These are phyloP conservation scores for Fraxinus quadrangulata DNA, from an alignment of 257 asterid genomes.

Conservation along the genomic window DNA sequence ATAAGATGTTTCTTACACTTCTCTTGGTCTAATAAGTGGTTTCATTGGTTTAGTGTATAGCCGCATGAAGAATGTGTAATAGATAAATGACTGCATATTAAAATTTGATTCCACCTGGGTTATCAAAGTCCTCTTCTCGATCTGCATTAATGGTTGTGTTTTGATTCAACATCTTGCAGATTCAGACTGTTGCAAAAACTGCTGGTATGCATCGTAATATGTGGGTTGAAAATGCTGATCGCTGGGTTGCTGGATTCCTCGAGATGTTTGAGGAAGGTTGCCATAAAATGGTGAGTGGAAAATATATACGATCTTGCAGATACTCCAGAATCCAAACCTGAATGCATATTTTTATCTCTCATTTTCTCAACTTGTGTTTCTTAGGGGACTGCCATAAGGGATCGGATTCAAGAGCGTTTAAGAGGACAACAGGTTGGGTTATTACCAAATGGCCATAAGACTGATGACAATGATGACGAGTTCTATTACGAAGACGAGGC, in stretches of 20 bases:
- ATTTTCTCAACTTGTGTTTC: slow-evolving; percentile 12
- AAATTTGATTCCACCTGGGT: no score
- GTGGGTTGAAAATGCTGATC: slow-evolving; percentile 80
- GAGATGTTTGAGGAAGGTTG: slow-evolving; percentile 79
- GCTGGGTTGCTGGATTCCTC: slow-evolving; percentile 77
- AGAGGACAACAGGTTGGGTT: slow-evolving; percentile 48
- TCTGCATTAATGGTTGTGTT: neutral
- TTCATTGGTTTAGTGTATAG: no score
- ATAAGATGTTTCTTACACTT: no score
- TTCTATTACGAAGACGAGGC: slow-evolving; percentile 42
- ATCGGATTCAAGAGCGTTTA: slow-evolving; percentile 62
- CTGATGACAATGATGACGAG: slow-evolving; percentile 42
- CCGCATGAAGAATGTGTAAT: no score
- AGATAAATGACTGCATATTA: no score
- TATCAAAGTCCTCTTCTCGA: neutral
- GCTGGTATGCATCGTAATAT: slow-evolving; percentile 57
- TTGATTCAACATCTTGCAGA: slow-evolving; percentile 38
- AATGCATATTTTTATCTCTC: neutral
- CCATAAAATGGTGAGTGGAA: slow-evolving; percentile 64
- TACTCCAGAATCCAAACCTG: neutral
- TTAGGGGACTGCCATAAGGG: slow-evolving; percentile 71
- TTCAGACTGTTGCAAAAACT: slow-evolving; percentile 73
- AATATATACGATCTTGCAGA: neutral
- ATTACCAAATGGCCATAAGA: slow-evolving; percentile 36
- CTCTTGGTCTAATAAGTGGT: no score